These are phyloP conservation scores for Sungouiozyma ichnusensis DNA, from an alignment of 805 yeast species.

Conservation along the genomic window DNA sequence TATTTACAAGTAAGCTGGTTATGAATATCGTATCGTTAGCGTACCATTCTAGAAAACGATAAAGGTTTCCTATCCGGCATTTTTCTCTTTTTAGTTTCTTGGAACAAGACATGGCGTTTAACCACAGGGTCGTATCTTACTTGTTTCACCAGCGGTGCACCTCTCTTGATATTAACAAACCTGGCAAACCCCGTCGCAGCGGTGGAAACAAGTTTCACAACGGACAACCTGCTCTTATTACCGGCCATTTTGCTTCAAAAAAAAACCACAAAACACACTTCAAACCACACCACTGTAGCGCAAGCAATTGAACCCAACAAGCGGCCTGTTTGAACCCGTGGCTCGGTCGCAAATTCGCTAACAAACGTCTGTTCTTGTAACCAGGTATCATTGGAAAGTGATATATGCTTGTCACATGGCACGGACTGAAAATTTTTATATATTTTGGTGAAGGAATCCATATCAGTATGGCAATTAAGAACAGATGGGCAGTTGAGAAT, in stretches of 20 bases:
- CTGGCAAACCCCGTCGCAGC: conserved; percentile 86
- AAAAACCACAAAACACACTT: background rate
- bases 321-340: too few species aligned
- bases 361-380: too few species aligned
- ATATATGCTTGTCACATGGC: too few species aligned
- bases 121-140: conserved; percentile 83
- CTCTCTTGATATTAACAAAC: conserved; percentile 71
- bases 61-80: conserved; percentile 43
- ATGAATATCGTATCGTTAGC: background rate
- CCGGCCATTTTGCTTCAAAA: conserved; percentile 26
- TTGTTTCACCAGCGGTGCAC: conserved; percentile 67
- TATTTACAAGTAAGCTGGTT: background rate
- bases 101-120: conserved; percentile 82
- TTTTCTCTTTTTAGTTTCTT: conserved; percentile 81
- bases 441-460: too few species aligned
- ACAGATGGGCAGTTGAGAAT: too few species aligned
- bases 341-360: too few species aligned
- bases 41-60: conserved; percentile 34
- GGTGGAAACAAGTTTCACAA: conserved; percentile 76
- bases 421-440: background rate
- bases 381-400: too few species aligned
- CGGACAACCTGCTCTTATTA: conserved; percentile 67
- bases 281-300: background rate
- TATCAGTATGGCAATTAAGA: too few species aligned
- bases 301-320: too few species aligned